A percentile compares a stretch with the other conserved stretches of the same genome.
Evolutionary conservation across 1,139 yeast species (phyloP).

Genomic region (Yamadazyma atmosphaerica): DNA sequence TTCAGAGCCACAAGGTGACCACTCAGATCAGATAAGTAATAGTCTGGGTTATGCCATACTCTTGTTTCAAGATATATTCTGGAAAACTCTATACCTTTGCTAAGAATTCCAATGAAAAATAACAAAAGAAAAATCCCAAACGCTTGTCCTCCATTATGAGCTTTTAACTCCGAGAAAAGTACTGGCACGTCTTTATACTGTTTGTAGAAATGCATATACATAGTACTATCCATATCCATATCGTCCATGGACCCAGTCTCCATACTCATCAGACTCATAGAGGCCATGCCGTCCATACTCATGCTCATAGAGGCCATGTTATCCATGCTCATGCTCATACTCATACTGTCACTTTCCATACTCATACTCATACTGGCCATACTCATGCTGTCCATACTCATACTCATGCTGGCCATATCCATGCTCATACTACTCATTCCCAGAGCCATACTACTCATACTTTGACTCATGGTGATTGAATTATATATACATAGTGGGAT

Average conservation of each 20-base stretch:
- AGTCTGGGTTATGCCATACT: conserved; percentile 52
- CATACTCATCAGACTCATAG: conserved; percentile 15
- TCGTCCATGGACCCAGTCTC: conserved; percentile 13
- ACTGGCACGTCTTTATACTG: conserved; percentile 58
- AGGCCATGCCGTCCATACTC: conserved; percentile 11
- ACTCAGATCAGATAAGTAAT: conserved; percentile 12
- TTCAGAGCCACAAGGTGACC: neutral
- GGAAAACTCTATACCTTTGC: conserved; percentile 58
- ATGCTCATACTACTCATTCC: conserved; percentile 3
- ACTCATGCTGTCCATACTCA: conserved; percentile 13
- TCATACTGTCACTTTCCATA: conserved; percentile 24
- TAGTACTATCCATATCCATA: conserved; percentile 25
- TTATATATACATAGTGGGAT: neutral
- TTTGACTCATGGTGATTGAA: neutral
- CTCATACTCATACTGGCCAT: conserved; percentile 5
- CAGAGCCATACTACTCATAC: conserved; percentile 5
- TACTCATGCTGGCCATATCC: conserved; percentile 5
- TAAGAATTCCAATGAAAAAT: conserved; percentile 55
- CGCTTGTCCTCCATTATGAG: conserved; percentile 57
- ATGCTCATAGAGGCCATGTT: conserved; percentile 6
- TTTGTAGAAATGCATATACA: conserved; percentile 61
- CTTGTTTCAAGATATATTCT: conserved; percentile 64
- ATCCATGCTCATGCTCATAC: neutral
- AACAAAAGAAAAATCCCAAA: conserved; percentile 70
- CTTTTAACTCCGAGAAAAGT: conserved; percentile 52